Percentiles rank a stretch among this genome's conserved stretches.
These are phyloP conservation scores for Nakataea oryzae DNA, from an alignment of 2,329 filamentous ascomycete genomes.

Conservation along the genomic window DNA sequence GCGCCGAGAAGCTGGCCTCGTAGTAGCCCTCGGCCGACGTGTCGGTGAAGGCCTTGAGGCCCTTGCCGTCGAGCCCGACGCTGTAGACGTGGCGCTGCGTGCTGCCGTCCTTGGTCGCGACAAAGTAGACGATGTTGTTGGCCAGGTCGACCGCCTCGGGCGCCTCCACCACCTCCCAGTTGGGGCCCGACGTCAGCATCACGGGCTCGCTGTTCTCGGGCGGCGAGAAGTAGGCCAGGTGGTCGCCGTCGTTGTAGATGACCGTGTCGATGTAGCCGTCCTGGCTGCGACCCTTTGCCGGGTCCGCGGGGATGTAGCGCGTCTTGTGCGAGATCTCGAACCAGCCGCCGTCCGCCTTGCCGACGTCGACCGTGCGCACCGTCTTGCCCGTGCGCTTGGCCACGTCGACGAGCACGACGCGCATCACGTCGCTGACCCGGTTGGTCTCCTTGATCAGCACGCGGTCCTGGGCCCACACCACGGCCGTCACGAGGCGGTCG, in stretches of 20 bases:
- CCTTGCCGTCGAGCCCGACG: conserved; percentile 72
- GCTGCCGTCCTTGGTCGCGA: conserved; percentile 75
- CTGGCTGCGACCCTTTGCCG: conserved; percentile 59
- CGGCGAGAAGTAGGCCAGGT: conserved; percentile 87
- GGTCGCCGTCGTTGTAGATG: conserved; percentile 77
- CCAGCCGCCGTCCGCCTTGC: conserved; percentile 88
- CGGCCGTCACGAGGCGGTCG: conserved; percentile 82
- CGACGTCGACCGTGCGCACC: conserved; percentile 69
- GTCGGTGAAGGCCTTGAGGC: conserved; percentile 64
- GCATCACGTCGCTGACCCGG: conserved; percentile 83
- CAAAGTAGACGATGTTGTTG: conserved; percentile 84
- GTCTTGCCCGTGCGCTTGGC: conserved; percentile 61
- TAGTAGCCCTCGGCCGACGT: conserved; percentile 68
- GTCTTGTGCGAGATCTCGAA: conserved; percentile 88
- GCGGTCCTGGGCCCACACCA: conserved; percentile 80
- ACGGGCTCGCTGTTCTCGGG: conserved; percentile 73
- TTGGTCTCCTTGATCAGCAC: conserved; percentile 89
- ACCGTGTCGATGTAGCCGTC: conserved; percentile 93
- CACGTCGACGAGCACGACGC: conserved; percentile 78
- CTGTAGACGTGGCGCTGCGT: conserved; percentile 89
- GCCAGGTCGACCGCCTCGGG: conserved; percentile 77
- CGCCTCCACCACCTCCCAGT: conserved; percentile 85
- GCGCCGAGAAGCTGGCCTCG: conserved; percentile 70
- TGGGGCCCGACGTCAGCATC: conserved; percentile 68
- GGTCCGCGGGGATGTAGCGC: conserved; percentile 75